Conservation (phyloP, 1,139 yeast species). For the Pichia sp. region DNA sequence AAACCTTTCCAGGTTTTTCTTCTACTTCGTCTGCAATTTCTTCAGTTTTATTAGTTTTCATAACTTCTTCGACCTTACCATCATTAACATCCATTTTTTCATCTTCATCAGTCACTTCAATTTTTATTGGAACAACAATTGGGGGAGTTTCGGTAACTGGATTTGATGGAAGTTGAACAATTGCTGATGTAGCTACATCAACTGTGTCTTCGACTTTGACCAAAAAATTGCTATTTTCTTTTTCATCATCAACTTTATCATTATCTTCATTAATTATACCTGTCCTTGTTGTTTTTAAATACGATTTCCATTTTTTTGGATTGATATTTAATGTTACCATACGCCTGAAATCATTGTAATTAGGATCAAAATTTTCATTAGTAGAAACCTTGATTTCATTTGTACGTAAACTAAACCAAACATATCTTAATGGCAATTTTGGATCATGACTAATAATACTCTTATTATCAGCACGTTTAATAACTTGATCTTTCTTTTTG, state of each 20-base stretch:
- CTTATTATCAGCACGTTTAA: conserved; percentile 10
- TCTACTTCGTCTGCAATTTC: background rate
- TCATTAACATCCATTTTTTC: background rate
- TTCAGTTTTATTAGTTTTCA: background rate
- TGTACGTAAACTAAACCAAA: conserved; percentile 22
- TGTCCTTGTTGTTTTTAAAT: background rate
- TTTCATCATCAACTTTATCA: no score
- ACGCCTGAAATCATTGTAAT: background rate
- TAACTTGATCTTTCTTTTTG: conserved; percentile 10
- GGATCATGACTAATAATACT: conserved; percentile 21
- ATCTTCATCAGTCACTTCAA: background rate
- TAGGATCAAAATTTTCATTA: conserved; percentile 18
- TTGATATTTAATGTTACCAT: conserved; percentile 16
- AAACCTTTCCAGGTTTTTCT: background rate
- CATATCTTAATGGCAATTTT: conserved; percentile 26
- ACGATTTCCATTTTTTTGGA: conserved; percentile 11
- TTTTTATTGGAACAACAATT: no score
- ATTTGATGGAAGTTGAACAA: background rate
- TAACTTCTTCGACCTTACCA: background rate
- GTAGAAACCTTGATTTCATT: conserved; percentile 27
- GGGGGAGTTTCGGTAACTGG: background rate
- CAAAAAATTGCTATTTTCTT: background rate
- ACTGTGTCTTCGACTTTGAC: conserved; percentile 5
- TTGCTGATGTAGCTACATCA: background rate
- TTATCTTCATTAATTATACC: no score